Evolutionary conservation across 2,329 filamentous ascomycete genomes (phyloP).

Genomic region (Arthrobotrys sinensis): DNA sequence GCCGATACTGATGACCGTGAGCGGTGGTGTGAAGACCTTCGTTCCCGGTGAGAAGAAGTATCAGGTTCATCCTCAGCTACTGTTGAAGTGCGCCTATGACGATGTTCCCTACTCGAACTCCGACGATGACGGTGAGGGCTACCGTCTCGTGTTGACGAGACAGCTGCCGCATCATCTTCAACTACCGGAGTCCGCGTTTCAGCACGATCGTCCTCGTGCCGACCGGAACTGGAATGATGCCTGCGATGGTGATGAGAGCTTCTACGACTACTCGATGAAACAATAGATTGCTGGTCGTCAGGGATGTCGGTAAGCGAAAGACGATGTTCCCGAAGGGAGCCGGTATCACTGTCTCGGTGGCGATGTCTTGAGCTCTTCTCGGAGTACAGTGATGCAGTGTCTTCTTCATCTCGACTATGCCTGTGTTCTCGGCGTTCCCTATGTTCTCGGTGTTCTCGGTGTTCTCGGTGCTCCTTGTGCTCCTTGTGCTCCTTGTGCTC

Average conservation of each 20-base stretch:
- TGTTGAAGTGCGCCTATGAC: conserved; percentile 61
- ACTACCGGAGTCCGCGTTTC: conserved; percentile 38
- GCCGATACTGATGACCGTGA: conserved; percentile 55
- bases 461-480: conserved; percentile 40
- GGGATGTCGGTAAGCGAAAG: conserved; percentile 51
- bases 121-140: conserved; percentile 55
- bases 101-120: conserved; percentile 60
- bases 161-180: conserved; percentile 49
- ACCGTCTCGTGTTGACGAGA: conserved; percentile 56
- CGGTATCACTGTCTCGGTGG: conserved; percentile 45
- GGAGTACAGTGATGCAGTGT: conserved; percentile 42
- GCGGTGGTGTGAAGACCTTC: conserved; percentile 53
- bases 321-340: conserved; percentile 43
- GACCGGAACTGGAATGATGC: conserved; percentile 51
- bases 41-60: conserved; percentile 51
- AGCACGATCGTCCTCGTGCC: conserved; percentile 50
- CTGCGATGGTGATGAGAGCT: conserved; percentile 55
- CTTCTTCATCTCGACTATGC: conserved; percentile 40
- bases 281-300: conserved; percentile 48
- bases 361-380: conserved; percentile 53
- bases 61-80: conserved; percentile 60
- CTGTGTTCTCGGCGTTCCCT: conserved; percentile 30
- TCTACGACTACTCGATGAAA: conserved; percentile 47
- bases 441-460: conserved; percentile 25
- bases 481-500: conserved; percentile 44